Evolutionary conservation across 1,284 basidiomycete genomes (phyloP).

Genomic region (Dichomitus squalens): DNA sequence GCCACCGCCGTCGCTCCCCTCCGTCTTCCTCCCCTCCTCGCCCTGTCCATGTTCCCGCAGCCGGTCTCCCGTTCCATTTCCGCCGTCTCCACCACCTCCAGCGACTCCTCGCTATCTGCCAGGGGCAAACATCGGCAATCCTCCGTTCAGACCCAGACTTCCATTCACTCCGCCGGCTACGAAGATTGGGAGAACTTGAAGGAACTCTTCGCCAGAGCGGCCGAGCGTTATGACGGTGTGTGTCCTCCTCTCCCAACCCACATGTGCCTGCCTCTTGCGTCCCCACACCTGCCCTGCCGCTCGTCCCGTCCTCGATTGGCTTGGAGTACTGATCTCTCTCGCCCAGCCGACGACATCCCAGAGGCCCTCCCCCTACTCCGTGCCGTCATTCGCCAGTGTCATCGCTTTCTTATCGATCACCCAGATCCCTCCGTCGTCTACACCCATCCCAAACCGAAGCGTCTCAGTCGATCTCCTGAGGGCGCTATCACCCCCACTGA

Average conservation of each 20-base stretch:
- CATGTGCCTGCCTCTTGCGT: background rate
- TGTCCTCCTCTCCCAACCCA: slow-evolving; percentile 1
- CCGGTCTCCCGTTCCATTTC: slow-evolving; percentile 6
- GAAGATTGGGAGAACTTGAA: slow-evolving; percentile 71
- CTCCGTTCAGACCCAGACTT: background rate
- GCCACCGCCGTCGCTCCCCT: background rate
- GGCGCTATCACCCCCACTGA: slow-evolving; percentile 33
- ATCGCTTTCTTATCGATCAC: slow-evolving; percentile 54
- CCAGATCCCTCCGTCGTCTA: slow-evolving; percentile 59
- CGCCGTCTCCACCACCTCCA: slow-evolving; percentile 8
- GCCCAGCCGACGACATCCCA: slow-evolving; percentile 45
- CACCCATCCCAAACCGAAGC: slow-evolving; percentile 19
- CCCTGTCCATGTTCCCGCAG: slow-evolving; percentile 4
- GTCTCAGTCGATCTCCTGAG: slow-evolving; percentile 24
- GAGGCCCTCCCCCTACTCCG: slow-evolving; percentile 58
- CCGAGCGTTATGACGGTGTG: slow-evolving; percentile 61
- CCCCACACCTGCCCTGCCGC: slow-evolving; percentile 3
- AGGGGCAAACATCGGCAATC: slow-evolving; percentile 12
- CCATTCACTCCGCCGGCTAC: slow-evolving; percentile 35
- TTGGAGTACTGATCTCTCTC: slow-evolving; percentile 4
- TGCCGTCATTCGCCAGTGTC: slow-evolving; percentile 67
- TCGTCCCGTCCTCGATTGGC: background rate
- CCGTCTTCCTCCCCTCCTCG: background rate
- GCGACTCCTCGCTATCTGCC: background rate
- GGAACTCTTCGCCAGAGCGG: slow-evolving; percentile 56